A percentile compares a stretch with the other conserved stretches of the same genome.
Evolutionary conservation across 2,329 filamentous ascomycete genomes (phyloP).

Genomic region (Penicillium paneum): DNA sequence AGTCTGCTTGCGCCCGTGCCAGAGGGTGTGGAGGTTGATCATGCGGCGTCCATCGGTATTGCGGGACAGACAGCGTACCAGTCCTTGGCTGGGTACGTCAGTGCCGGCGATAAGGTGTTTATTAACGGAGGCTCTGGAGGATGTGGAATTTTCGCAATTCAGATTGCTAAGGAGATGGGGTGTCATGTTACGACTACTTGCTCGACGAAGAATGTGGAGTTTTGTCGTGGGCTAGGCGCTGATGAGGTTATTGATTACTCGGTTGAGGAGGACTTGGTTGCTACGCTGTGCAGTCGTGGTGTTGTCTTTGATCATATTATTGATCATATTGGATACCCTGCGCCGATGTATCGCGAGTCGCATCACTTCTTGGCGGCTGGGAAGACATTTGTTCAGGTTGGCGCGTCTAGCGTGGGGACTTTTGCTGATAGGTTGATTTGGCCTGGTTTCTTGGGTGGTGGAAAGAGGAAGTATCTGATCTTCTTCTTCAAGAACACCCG

Average conservation of each 20-base stretch:
- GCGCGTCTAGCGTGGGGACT: slow-evolving; percentile 33
- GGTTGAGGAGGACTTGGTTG: slow-evolving; percentile 44
- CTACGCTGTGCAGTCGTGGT: slow-evolving; percentile 46
- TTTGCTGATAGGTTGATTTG: slow-evolving; percentile 40
- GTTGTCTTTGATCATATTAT: slow-evolving; percentile 52
- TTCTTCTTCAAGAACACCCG: slow-evolving; percentile 36
- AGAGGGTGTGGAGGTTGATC: slow-evolving; percentile 38
- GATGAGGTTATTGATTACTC: slow-evolving; percentile 61
- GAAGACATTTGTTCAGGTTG: slow-evolving; percentile 54
- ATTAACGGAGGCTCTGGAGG: slow-evolving; percentile 65
- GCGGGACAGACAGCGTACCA: slow-evolving; percentile 49
- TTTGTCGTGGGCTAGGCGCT: slow-evolving; percentile 58
- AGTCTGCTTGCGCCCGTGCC: slow-evolving; percentile 42
- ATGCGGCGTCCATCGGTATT: slow-evolving; percentile 41
- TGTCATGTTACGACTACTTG: slow-evolving; percentile 58
- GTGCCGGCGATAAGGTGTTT: slow-evolving; percentile 54
- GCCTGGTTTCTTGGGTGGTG: slow-evolving; percentile 51
- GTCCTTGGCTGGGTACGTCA: slow-evolving; percentile 44
- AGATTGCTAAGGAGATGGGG: slow-evolving; percentile 59
- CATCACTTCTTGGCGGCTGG: slow-evolving; percentile 49
- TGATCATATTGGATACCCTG: slow-evolving; percentile 53
- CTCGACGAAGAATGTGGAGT: slow-evolving; percentile 53
- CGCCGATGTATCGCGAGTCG: slow-evolving; percentile 52
- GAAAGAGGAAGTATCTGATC: slow-evolving; percentile 38
- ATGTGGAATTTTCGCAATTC: slow-evolving; percentile 56